Percentiles rank a stretch among this genome's conserved stretches.
Evolutionary conservation across 1,139 yeast species (phyloP).

Genomic region (Taiozyma sp.): DNA sequence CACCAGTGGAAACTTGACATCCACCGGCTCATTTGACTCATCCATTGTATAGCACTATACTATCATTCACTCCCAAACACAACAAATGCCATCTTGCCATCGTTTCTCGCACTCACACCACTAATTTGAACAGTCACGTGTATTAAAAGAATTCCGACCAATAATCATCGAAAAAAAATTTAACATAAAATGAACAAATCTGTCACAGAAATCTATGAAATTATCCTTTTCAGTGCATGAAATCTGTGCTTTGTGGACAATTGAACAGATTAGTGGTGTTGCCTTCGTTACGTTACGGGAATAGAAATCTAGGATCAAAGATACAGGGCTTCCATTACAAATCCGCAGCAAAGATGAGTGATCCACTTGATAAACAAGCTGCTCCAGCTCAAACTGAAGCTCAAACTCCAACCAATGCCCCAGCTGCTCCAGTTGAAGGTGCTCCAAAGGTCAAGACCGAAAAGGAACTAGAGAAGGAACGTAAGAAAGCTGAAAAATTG

Average conservation of each 20-base stretch:
- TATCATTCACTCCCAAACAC: too few species aligned
- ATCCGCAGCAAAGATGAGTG: conserved; percentile 9
- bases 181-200: not conserved
- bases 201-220: not conserved
- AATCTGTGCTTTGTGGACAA: not conserved
- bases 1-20: too few species aligned
- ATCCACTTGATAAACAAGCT: conserved; percentile 2
- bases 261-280: not conserved
- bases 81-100: too few species aligned
- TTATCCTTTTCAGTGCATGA: not conserved
- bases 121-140: too few species aligned
- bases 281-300: not conserved
- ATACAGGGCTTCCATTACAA: not conserved
- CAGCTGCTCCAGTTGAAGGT: not conserved
- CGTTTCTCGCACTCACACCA: too few species aligned
- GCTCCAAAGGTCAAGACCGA: conserved; percentile 45
- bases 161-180: not conserved
- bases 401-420: conserved; percentile 3
- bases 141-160: too few species aligned
- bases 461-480: conserved; percentile 85
- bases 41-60: too few species aligned
- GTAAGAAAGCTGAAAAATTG: conserved; percentile 93
- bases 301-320: not conserved
- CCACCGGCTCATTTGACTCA: too few species aligned
- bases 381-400: not conserved